Base-by-base conservation (phyloP, 177 flowering plant genomes). In the Vitis hybrid region DNA sequence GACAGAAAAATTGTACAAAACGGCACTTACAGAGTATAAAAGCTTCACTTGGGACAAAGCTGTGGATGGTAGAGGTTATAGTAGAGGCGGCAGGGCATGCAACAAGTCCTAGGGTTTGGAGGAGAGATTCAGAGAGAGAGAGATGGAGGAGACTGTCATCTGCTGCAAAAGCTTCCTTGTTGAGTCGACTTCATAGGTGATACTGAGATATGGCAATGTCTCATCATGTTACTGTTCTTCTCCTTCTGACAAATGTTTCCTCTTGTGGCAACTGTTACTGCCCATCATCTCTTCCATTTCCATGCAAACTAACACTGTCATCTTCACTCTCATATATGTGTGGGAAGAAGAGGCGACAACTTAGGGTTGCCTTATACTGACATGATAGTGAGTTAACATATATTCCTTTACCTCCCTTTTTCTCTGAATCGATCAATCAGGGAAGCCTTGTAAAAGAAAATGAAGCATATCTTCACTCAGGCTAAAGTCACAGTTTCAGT, bases 231-330 rank as follows among this genome's bases (percentile, higher is more conserved):
- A 13, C 57, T 52, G 11, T 33, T 68, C 28, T 66, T 64, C 69
- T 64, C 70, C 3, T 65, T 54, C 63, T 70, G 62, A 44, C 62
- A 66, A 31, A 33, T 20, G 1, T 60, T 70, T 51, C 66, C 59
- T 10, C 56, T 69, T 9, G 31, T 50, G 56, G 71, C 11, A 73
- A 72, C 74, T 47, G 3, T 62, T 66, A 52, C 52, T 33, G 14
- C 15, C 15, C 9, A 28, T 55, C 59, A 68, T 50, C 67, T 49
- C 20, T 3, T 60, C 57, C 28, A 55, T 71, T 78, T 71, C 56
- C 78, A 70, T 77, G 77, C 68, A 55, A 64, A 44, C 70, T 64
- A 22, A 19, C 69, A 74, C 64, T 57, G 19, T 53, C 67, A 14
- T 24, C 53, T 44, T 50, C 68, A 13, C 59, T 8, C 56, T 28